phyloP scores from a whole-genome alignment of 306 rosid species.

The Dalbergia cultrata region DNA sequence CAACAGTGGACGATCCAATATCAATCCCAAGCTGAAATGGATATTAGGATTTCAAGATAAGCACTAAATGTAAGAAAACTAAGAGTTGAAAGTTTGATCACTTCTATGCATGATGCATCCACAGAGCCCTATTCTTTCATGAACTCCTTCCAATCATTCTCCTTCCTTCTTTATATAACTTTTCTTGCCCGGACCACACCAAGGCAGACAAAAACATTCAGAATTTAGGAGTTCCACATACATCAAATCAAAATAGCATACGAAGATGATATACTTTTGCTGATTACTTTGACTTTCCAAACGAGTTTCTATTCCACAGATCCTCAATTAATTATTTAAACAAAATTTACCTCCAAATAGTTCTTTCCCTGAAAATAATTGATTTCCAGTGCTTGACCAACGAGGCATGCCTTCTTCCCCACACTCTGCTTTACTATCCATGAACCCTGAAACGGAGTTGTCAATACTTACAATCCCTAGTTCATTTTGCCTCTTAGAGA shows the following conservation, averaged over 20 bases:
- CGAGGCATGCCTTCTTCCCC: conserved; percentile 93
- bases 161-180: background rate
- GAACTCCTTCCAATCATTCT: conserved; percentile 18
- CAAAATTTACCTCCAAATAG: conserved; percentile 81
- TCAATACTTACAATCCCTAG: conserved; percentile 10
- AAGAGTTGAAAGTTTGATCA: conserved; percentile 9
- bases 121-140: conserved; percentile 12
- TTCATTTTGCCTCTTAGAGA: conserved; percentile 28
- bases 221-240: background rate
- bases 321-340: background rate
- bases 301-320: conserved; percentile 11
- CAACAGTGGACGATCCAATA: conserved; percentile 91
- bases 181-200: conserved; percentile 3
- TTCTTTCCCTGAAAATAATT: conserved; percentile 83
- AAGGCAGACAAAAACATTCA: conserved; percentile 1
- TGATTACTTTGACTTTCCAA: conserved; percentile 9
- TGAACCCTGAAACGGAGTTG: conserved; percentile 75
- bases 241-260: conserved; percentile 27
- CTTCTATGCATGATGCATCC: conserved; percentile 31
- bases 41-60: conserved; percentile 40
- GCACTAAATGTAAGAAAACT: conserved; percentile 20
- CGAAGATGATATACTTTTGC: background rate
- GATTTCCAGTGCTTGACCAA: conserved; percentile 87
- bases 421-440: conserved; percentile 99
- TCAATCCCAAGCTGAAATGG: conserved; percentile 73